These are phyloP conservation scores for Crataegus laevigata DNA, from an alignment of 306 rosid species.

Conservation along the genomic window DNA sequence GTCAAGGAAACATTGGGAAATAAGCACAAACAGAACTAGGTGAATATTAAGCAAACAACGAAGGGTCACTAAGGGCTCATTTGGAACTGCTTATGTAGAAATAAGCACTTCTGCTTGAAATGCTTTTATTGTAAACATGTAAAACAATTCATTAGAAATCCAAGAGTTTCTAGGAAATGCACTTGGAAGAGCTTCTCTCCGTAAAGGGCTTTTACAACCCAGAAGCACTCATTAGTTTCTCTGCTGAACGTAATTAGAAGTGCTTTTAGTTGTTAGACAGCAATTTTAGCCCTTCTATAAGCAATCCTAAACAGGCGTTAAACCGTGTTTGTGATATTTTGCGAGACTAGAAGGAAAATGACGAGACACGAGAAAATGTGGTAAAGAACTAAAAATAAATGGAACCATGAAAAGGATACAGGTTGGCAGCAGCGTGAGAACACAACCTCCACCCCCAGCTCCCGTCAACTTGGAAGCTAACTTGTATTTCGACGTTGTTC, in stretches of 20 bases:
- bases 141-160: no score
- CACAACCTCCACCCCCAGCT: slow-evolving; percentile 99
- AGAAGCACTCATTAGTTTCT: no score
- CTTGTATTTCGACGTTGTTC: slow-evolving; percentile 76
- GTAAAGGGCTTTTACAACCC: not conserved
- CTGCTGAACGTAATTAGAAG: no score
- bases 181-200: not conserved
- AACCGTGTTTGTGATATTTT: not conserved
- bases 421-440: slow-evolving; percentile 82
- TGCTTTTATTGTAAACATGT: no score
- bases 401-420: slow-evolving; percentile 56
- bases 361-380: not conserved
- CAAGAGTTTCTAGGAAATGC: not conserved
- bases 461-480: slow-evolving; percentile 89
- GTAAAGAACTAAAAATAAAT: not conserved
- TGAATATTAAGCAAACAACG: no score
- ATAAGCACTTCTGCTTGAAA: no score
- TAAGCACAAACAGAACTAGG: not conserved
- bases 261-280: not conserved
- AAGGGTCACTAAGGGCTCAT: not conserved
- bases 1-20: slow-evolving; percentile 34
- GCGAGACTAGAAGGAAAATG: not conserved
- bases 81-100: not conserved
- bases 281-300: no score
- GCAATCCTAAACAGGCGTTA: no score